A percentile compares a stretch with the other conserved stretches of the same genome.
Conservation (phyloP, 1,139 yeast species). For the Zygoascus hellenicus region DNA sequence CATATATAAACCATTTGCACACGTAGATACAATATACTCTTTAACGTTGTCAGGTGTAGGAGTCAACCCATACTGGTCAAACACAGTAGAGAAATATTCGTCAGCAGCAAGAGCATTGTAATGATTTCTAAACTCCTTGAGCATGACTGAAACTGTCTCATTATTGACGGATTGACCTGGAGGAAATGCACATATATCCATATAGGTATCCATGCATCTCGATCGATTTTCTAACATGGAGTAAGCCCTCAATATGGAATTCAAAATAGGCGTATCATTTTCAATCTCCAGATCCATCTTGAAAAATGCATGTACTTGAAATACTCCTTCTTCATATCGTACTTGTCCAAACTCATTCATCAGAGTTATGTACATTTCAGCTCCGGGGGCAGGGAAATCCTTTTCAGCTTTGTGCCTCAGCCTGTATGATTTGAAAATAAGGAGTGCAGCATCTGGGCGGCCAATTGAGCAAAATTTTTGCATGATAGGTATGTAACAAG, state of each 20-base stretch:
- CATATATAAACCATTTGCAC: conserved; percentile 58
- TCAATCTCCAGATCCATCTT: conserved; percentile 61
- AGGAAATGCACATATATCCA: conserved; percentile 51
- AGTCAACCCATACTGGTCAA: conserved; percentile 44
- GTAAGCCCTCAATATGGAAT: conserved; percentile 62
- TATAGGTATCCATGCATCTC: conserved; percentile 57
- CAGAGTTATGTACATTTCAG: conserved; percentile 55
- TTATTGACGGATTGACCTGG: conserved; percentile 48
- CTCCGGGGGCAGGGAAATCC: conserved; percentile 61
- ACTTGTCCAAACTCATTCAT: conserved; percentile 56
- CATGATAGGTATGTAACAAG: conserved; percentile 56
- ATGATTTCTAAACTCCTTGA: conserved; percentile 55
- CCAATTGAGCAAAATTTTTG: conserved; percentile 51
- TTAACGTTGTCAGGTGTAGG: conserved; percentile 54
- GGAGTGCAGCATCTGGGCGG: conserved; percentile 59
- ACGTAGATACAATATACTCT: conserved; percentile 68
- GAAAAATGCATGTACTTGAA: conserved; percentile 57
- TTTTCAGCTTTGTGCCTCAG: conserved; percentile 47
- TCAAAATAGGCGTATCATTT: conserved; percentile 54
- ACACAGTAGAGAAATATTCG: conserved; percentile 59
- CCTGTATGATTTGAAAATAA: conserved; percentile 59
- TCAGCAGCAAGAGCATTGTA: conserved; percentile 52
- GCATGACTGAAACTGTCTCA: conserved; percentile 65
- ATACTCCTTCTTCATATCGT: conserved; percentile 62
- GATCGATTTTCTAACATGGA: conserved; percentile 56